These are phyloP conservation scores for Colletotrichum lentis DNA, from an alignment of 2,329 filamentous ascomycete species.

Conservation along the genomic window DNA sequence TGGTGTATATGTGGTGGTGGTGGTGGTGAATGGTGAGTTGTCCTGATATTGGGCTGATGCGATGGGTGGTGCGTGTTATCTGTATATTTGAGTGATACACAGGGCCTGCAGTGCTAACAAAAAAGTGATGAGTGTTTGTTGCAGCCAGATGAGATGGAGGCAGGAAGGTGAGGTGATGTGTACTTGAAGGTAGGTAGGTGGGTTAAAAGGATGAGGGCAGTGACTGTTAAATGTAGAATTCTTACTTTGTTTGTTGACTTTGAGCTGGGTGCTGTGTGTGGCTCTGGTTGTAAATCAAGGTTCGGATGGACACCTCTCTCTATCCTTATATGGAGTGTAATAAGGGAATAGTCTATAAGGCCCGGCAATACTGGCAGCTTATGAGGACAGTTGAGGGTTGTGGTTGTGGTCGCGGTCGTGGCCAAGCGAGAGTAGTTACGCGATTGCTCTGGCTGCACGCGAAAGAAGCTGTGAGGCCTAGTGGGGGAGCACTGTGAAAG, in stretches of 20 bases:
- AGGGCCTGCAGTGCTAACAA: not conserved
- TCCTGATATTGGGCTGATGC: slow-evolving; percentile 6
- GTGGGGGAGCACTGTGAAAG: slow-evolving; percentile 24
- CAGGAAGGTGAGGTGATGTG: not conserved
- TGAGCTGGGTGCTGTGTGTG: not conserved
- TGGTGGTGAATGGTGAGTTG: slow-evolving; percentile 3
- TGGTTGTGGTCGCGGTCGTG: not conserved
- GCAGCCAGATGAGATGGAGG: slow-evolving; percentile 1
- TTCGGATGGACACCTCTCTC: not conserved
- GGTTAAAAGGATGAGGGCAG: not conserved
- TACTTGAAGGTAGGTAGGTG: not conserved
- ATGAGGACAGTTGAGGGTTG: slow-evolving; percentile 16
- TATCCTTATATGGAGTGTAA: not conserved
- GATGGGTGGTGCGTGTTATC: not conserved
- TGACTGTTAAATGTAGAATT: not conserved
- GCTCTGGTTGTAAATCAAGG: not conserved
- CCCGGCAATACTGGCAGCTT: slow-evolving; percentile 25
- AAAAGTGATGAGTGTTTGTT: not conserved
- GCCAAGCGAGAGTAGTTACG: slow-evolving; percentile 30
- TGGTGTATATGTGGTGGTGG: not conserved
- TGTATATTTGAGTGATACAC: not conserved
- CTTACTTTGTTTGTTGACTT: not conserved
- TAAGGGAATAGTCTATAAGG: not conserved
- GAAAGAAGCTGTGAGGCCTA: slow-evolving; percentile 7
- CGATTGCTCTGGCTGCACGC: slow-evolving; percentile 37